A percentile compares a stretch with the other conserved stretches of the same genome.
Evolutionary conservation across 148 eudicot species (phyloP).

Genomic region (Fagopyrum esculentum): DNA sequence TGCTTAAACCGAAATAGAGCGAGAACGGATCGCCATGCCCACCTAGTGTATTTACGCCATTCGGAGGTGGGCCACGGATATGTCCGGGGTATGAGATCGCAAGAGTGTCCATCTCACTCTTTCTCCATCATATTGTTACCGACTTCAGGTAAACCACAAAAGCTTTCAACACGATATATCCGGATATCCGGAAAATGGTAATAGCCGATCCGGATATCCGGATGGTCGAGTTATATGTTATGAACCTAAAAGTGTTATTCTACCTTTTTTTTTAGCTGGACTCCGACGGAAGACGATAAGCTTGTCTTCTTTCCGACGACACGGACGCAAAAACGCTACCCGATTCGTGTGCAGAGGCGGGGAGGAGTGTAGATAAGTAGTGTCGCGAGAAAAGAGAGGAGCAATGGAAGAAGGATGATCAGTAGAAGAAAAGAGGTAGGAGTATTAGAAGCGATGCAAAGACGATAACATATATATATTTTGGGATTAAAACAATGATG

Average conservation of each 20-base stretch:
- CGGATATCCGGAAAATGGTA: neutral
- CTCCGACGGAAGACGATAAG: slow-evolving; percentile 42
- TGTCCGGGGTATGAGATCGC: slow-evolving; percentile 96
- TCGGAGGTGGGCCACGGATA: slow-evolving; percentile 93
- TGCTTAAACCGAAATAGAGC: slow-evolving; percentile 24
- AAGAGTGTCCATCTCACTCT: slow-evolving; percentile 69
- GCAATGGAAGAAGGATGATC: neutral
- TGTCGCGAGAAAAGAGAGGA: neutral
- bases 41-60: slow-evolving; percentile 53
- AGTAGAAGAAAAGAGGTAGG: neutral
- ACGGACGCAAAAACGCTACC: slow-evolving; percentile 72
- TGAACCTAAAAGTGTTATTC: neutral
- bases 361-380: neutral
- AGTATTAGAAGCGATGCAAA: neutral
- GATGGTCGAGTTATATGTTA: too few species aligned
- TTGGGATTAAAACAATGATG: neutral
- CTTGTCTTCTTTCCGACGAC: slow-evolving; percentile 89
- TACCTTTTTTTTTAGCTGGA: slow-evolving; percentile 25
- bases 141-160: slow-evolving; percentile 54
- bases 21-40: slow-evolving; percentile 35
- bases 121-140: slow-evolving; percentile 87
- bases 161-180: neutral
- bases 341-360: slow-evolving; percentile 41
- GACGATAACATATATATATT: neutral
- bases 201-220: neutral